Evolutionary conservation across 257 asterid species (phyloP).

Genomic region (Scutellaria baicalensis): DNA sequence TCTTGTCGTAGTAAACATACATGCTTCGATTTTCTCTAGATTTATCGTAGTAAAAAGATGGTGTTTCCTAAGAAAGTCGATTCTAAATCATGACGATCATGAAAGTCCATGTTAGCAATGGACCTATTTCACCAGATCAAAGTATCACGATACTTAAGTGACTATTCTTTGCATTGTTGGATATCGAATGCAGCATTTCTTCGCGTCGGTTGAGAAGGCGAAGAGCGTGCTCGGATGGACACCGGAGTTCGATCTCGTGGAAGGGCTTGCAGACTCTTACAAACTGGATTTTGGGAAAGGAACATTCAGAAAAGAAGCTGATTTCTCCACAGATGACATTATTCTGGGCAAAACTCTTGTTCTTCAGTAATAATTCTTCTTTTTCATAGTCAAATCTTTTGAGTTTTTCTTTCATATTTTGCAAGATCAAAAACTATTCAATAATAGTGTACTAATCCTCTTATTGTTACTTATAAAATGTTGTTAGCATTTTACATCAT

Average conservation of each 20-base stretch:
- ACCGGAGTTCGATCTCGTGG: constrained; percentile 72
- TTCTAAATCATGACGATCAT: no score
- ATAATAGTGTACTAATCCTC: neutral
- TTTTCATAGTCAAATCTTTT: neutral
- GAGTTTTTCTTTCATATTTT: constrained; percentile 3
- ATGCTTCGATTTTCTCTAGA: neutral
- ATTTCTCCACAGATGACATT: constrained; percentile 90
- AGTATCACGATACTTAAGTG: no score
- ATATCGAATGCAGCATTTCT: constrained; percentile 70
- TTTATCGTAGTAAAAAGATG: neutral
- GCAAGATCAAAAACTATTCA: neutral
- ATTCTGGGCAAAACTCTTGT: constrained; percentile 79
- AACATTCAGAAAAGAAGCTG: constrained; percentile 85
- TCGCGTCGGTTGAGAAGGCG: constrained; percentile 84
- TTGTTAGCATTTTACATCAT: no score
- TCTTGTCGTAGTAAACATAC: constrained; percentile 34
- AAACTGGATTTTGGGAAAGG: constrained; percentile 93
- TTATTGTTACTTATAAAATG: neutral
- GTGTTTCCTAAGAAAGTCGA: no score
- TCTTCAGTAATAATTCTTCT: constrained; percentile 35
- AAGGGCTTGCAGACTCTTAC: constrained; percentile 86
- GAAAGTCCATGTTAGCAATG: no score
- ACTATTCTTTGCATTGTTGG: no score
- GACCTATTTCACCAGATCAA: no score
- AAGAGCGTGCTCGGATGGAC: constrained; percentile 76